Conservation (phyloP, 179 eudicot species). For the Nepenthes alata region DNA sequence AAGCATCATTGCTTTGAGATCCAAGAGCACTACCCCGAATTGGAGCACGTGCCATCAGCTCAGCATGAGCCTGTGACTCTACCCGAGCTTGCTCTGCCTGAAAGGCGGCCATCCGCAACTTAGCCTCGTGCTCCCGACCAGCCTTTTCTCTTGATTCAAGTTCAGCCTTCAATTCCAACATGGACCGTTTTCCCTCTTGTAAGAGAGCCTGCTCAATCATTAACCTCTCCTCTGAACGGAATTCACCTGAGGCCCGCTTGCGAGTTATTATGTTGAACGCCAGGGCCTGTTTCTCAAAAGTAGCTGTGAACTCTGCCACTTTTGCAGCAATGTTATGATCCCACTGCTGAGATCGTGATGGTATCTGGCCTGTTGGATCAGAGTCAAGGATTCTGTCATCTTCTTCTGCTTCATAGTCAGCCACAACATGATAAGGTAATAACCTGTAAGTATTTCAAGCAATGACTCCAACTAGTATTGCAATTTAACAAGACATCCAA, state of each 20-base stretch:
- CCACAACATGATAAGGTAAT: constrained; percentile 94
- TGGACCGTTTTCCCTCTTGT: constrained; percentile 67
- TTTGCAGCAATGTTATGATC: constrained; percentile 87
- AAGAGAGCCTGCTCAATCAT: constrained; percentile 74
- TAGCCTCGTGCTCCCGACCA: constrained; percentile 65
- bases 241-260: constrained; percentile 75
- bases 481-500: background rate
- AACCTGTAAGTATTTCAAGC: constrained; percentile 39
- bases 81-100: constrained; percentile 66
- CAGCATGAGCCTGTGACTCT: constrained; percentile 54
- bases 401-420: constrained; percentile 99
- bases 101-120: constrained; percentile 61
- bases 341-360: constrained; percentile 96
- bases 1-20: constrained; percentile 36
- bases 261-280: constrained; percentile 85
- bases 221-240: constrained; percentile 82
- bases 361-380: constrained; percentile 76
- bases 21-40: constrained; percentile 66
- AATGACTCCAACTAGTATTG: constrained; percentile 1
- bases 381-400: constrained; percentile 92
- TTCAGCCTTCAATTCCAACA: constrained; percentile 55
- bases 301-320: constrained; percentile 82
- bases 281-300: constrained; percentile 81
- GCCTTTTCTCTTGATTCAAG: constrained; percentile 74
- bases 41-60: constrained; percentile 61